Evolutionary conservation across 345 rosid genomes (phyloP).

Genomic region (Firmiana major): DNA sequence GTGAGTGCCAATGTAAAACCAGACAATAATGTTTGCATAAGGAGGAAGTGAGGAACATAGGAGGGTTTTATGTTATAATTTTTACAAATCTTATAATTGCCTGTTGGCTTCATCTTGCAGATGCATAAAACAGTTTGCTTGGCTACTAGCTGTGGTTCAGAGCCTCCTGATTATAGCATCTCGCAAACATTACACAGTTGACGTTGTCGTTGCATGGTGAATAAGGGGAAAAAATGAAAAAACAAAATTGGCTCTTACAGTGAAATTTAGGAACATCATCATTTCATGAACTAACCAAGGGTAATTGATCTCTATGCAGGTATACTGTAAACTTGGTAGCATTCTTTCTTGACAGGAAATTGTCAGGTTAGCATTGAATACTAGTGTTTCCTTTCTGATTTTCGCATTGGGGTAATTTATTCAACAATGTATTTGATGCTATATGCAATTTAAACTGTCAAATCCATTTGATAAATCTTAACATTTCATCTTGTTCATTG

Average conservation of each 20-base stretch:
- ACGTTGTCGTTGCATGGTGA: conserved; percentile 83
- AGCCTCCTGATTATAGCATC: conserved; percentile 87
- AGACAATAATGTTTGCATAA: neutral
- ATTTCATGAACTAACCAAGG: neutral
- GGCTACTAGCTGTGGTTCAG: conserved; percentile 67
- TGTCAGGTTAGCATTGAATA: conserved; percentile 48
- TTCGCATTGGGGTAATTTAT: neutral
- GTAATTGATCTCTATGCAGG: conserved; percentile 39
- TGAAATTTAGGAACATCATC: neutral
- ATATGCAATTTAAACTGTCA: neutral
- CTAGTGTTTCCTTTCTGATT: neutral
- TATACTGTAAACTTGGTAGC: conserved; percentile 73
- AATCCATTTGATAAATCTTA: neutral
- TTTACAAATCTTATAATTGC: neutral
- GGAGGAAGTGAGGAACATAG: neutral
- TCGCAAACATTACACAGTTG: conserved; percentile 83
- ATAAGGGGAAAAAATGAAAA: neutral
- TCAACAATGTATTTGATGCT: neutral
- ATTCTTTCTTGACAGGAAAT: conserved; percentile 61
- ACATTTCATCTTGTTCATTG: neutral
- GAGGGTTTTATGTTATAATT: neutral
- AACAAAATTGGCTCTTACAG: neutral
- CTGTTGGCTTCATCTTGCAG: conserved; percentile 27
- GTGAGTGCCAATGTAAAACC: neutral
- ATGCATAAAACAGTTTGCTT: conserved; percentile 64